These are phyloP conservation scores for Daldinia vernicosa DNA, from an alignment of 495 filamentous ascomycete genomes.

Conservation along the genomic window DNA sequence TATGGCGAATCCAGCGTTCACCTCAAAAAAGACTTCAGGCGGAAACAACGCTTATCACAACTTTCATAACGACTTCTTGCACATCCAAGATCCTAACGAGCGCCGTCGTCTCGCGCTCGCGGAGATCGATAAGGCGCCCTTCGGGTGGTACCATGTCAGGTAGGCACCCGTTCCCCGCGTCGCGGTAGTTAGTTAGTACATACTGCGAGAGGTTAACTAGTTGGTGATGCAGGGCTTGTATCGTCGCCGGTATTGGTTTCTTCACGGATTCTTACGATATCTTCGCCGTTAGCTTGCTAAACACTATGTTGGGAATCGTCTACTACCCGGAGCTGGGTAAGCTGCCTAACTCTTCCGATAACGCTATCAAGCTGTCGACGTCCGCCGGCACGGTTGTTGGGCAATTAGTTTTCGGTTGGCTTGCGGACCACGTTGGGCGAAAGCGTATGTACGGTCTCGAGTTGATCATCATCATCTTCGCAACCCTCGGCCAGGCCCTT, in stretches of 20 bases:
- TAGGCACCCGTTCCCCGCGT: constrained; percentile 21
- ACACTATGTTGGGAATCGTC: constrained; percentile 77
- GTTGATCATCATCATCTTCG: constrained; percentile 86
- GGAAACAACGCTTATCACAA: constrained; percentile 76
- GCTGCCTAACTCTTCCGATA: constrained; percentile 73
- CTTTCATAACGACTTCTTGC: constrained; percentile 68
- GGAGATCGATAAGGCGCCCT: constrained; percentile 80
- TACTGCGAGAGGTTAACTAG: constrained; percentile 18
- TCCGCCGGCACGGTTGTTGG: constrained; percentile 87
- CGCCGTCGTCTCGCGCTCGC: constrained; percentile 77
- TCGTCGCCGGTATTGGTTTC: constrained; percentile 86
- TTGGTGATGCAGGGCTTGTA: constrained; percentile 61
- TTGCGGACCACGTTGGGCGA: constrained; percentile 81
- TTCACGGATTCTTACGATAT: constrained; percentile 85
- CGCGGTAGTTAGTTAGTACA: not conserved
- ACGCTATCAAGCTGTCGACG: constrained; percentile 89
- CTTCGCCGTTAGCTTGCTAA: constrained; percentile 73
- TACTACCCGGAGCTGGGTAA: constrained; percentile 65
- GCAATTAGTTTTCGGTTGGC: constrained; percentile 80
- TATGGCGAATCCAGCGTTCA: constrained; percentile 23
- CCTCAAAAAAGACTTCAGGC: constrained; percentile 63
- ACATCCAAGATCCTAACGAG: constrained; percentile 77
- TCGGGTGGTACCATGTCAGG: constrained; percentile 76
- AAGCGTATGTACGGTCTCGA: constrained; percentile 91
- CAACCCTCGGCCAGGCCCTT: constrained; percentile 80